Conservation (phyloP, 1,284 basidiomycete genomes). For the Cronartium ribicola region DNA sequence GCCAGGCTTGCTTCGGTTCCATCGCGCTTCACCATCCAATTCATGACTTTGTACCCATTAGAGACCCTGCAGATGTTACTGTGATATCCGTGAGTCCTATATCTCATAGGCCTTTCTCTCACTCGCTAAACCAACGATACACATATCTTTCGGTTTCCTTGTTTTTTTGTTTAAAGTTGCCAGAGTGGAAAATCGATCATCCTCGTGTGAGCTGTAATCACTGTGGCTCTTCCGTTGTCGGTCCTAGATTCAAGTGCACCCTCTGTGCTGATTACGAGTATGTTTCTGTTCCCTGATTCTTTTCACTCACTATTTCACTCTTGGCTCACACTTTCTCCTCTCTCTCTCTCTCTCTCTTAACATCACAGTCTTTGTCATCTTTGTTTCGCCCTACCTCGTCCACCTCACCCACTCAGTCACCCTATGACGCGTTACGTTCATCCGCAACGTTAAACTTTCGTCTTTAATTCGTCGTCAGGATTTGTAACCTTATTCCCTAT, state of each 20-base stretch:
- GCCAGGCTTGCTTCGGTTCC: conserved; percentile 16
- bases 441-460: conserved; percentile 13
- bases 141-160: not conserved
- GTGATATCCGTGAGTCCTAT: conserved; percentile 15
- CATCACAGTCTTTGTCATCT: conserved; percentile 24
- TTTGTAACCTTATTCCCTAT: too few species aligned
- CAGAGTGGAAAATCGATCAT: conserved; percentile 37
- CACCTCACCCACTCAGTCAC: conserved; percentile 27
- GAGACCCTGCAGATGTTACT: conserved; percentile 11
- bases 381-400: conserved; percentile 34
- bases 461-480: not conserved
- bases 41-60: conserved; percentile 29
- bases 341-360: not conserved
- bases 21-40: conserved; percentile 27
- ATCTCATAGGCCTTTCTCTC: not conserved
- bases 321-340: not conserved
- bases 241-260: conserved; percentile 32
- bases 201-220: conserved; percentile 33
- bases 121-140: not conserved
- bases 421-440: conserved; percentile 35
- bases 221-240: conserved; percentile 26
- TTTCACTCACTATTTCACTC: not conserved
- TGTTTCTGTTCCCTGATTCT: not conserved
- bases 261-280: conserved; percentile 35
- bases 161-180: not conserved